Evolutionary conservation across 148 eudicot genomes (phyloP), one percentile per base, ranked within the genome.

Genomic region (Tetragonia tetragonoides): DNA sequence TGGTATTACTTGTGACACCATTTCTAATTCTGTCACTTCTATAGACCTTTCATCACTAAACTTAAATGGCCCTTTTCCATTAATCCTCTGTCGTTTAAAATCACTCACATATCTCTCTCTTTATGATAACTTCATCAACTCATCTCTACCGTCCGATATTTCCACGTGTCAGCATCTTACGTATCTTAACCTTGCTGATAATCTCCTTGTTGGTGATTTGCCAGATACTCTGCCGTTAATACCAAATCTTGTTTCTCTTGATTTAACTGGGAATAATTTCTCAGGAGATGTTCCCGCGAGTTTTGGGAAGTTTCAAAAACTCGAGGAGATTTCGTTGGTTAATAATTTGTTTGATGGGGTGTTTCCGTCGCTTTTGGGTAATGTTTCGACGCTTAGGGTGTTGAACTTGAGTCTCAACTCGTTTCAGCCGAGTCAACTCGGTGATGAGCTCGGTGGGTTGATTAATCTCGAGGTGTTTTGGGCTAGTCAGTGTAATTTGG

Each of bases 381-480:
- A 93, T 41, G 70, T 93, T 10, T 78, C 97, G 16, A 82, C 90
- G 16, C 75, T 95, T 41, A 81, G 72, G 40, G 85, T 88, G 74
- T 70, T 95, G 7, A 95, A 95, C 69, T 39, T 93, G 34, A 90
- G 92, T 8, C 86, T 80, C 75, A 95, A 95, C 79, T 87, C 92
- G 67, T 95, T 90, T 72, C 14, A 4, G 0, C 89, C 97, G 78
- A 87, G 91, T 76, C 86, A 68, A 84, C 82, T 95, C 60, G 87
- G 89, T n/a, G 10, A 3, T 15, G 90, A 89, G 82, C 54, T 95
- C 12, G 94, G 97, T 0, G 80, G 85, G 40, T 46, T 90, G 64
- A 70, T 80, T 51, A 81, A 76, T 11, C 83, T 95, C 0, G 91
- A 91, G 87, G 77, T 85, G 59, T 69, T 95, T 8, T 95, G 97